Evolutionary conservation across 2,329 filamentous ascomycete species (phyloP), one percentile per base, ranked within the genome.

Genomic region (Microdochium nivale): DNA sequence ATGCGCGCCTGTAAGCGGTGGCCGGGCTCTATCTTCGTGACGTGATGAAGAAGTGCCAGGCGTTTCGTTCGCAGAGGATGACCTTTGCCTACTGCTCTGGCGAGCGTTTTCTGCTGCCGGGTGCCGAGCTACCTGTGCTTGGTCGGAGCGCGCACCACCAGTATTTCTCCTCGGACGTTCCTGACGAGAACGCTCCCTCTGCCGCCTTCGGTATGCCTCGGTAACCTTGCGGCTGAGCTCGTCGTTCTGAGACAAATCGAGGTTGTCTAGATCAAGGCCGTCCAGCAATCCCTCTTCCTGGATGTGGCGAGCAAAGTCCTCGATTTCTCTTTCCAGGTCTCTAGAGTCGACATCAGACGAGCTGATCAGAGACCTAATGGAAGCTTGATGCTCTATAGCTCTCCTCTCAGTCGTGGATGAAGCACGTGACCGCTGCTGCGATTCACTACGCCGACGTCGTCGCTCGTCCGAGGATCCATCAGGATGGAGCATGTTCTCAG

Each of bases 201-300:
- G 89, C 27, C 89, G 78, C 55, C 88, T 79, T 53, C 88, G 77
- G 62, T 95, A 96, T 2, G 90, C 90, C 61, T 95, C 88, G 2
- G 90, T 91, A 59, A 97, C 96, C 53, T 87, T 84, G 62, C 92
- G 87, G 57, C 88, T 95, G 16, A 97, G 81, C 62, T 95, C 89
- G 61, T 96, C 90, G 63, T 96, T 90, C 61, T 90, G 88, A 48
- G 75, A 81, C 16, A 90, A 77, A 55, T 92, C 90, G 51, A 96
- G 83, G 56, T 91, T 91, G 60, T 94, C 88, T 51, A 96, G 72
- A 63, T 96, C 91, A 47, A 96, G 83, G 19, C 90, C 91, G 60
- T 96, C 89, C 32, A 96, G 69, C 21, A 96, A 71, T 0, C 92
- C 90, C 62, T 96, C 90, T 56, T 92, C 86, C 58, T 91, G 79